Conservation (phyloP, 2,329 filamentous ascomycete species). For the Sclerotinia minor region DNA sequence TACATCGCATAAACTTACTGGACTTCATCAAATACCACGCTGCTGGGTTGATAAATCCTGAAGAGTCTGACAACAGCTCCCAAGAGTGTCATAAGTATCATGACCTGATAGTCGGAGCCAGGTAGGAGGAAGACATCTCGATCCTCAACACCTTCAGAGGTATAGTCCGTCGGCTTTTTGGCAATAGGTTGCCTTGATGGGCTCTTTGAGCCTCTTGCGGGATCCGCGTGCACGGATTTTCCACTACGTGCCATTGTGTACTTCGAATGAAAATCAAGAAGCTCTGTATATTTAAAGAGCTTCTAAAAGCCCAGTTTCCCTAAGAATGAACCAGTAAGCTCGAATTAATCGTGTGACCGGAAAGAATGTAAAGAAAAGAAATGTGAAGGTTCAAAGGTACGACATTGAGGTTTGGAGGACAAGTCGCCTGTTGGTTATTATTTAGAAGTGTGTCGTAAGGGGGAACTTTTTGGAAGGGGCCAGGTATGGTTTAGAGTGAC, state of each 20-base stretch:
- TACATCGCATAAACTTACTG: slow-evolving; percentile 67
- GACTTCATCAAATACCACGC: slow-evolving; percentile 98
- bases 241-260: slow-evolving; percentile 36
- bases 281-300: slow-evolving; percentile 31
- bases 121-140: slow-evolving; percentile 91
- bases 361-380: slow-evolving; percentile 37
- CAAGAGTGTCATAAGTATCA: slow-evolving; percentile 71
- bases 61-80: slow-evolving; percentile 83
- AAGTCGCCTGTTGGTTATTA: slow-evolving; percentile 23
- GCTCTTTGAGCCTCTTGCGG: slow-evolving; percentile 28
- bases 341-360: slow-evolving; percentile 28
- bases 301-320: slow-evolving; percentile 30
- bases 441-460: slow-evolving; percentile 21
- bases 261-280: slow-evolving; percentile 24
- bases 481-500: slow-evolving; percentile 22
- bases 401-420: slow-evolving; percentile 35
- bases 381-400: slow-evolving; percentile 35
- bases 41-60: slow-evolving; percentile 92
- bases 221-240: slow-evolving; percentile 31
- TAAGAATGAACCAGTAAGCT: slow-evolving; percentile 28
- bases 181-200: slow-evolving; percentile 26
- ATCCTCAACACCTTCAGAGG: slow-evolving; percentile 78
- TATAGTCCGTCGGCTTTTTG: slow-evolving; percentile 56
- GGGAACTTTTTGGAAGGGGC: slow-evolving; percentile 23
- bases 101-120: slow-evolving; percentile 75